Evolutionary conservation across 495 filamentous ascomycete species (phyloP).

Genomic region (Chaetomium cochliodes): DNA sequence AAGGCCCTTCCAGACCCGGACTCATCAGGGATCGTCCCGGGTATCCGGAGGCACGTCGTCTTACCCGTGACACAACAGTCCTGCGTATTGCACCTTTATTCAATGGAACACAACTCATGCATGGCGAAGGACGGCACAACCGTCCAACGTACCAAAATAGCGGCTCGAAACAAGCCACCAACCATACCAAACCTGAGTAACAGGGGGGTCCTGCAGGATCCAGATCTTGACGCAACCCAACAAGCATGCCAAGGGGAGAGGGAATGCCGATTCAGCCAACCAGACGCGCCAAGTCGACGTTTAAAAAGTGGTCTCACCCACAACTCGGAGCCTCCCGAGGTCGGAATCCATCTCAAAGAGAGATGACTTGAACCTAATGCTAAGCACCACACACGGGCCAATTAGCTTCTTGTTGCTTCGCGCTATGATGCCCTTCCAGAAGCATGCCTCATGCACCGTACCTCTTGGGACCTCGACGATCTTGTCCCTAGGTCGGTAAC

Average conservation of each 20-base stretch:
- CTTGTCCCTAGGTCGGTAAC: background rate
- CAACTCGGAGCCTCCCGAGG: background rate
- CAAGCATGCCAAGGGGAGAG: background rate
- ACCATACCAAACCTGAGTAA: background rate
- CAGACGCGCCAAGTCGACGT: background rate
- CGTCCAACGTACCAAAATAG: background rate
- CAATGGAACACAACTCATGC: background rate
- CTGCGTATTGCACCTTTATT: background rate
- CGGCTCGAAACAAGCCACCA: background rate
- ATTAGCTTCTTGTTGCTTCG: too few species aligned
- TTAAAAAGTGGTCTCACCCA: background rate
- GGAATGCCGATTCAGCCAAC: conserved; percentile 10
- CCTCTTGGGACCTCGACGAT: background rate
- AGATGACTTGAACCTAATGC: background rate
- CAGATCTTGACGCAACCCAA: background rate
- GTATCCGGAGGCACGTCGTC: background rate
- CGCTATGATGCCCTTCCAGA: too few species aligned
- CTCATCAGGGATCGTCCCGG: background rate
- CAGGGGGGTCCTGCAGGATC: conserved; percentile 1
- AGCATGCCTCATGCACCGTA: too few species aligned
- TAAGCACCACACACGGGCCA: too few species aligned
- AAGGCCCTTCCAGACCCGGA: background rate
- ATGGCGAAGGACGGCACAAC: background rate
- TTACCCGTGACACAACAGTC: background rate
- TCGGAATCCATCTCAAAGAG: background rate